Percentiles rank a stretch among this genome's conserved stretches.
These are phyloP conservation scores for Cornus florida DNA, from an alignment of 148 eudicot species.

Conservation along the genomic window DNA sequence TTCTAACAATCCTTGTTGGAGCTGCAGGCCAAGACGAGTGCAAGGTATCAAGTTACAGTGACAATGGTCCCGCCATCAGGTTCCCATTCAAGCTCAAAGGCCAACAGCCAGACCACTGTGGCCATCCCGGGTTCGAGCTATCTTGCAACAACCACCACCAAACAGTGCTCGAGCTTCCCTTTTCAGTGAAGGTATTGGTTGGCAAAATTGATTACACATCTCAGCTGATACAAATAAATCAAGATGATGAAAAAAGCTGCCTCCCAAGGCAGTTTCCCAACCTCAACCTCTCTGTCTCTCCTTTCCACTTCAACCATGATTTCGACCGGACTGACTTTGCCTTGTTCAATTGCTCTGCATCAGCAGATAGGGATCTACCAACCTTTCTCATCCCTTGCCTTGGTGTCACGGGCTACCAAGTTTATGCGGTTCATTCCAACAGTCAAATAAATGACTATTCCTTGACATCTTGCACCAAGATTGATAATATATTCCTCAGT, in stretches of 20 bases:
- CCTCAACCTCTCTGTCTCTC: background rate
- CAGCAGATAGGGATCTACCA: background rate
- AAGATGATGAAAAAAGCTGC: background rate
- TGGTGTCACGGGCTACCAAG: background rate
- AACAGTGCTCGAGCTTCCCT: background rate
- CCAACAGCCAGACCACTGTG: slow-evolving; percentile 22
- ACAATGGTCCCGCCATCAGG: slow-evolving; percentile 23
- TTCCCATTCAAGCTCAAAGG: slow-evolving; percentile 26
- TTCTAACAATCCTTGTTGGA: too few relatives aligned
- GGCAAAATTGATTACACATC: background rate
- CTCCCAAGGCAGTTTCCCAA: too few relatives aligned
- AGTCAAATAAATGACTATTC: background rate
- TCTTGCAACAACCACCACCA: slow-evolving; percentile 17
- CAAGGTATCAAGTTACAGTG: slow-evolving; percentile 5
- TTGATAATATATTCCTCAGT: slow-evolving; percentile 11
- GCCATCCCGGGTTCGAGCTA: slow-evolving; percentile 26
- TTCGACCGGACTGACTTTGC: background rate
- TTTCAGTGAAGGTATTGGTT: background rate
- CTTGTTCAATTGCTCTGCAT: slow-evolving; percentile 8
- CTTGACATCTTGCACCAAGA: slow-evolving; percentile 4
- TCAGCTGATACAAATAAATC: background rate
- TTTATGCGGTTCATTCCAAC: background rate
- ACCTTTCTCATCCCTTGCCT: slow-evolving; percentile 4
- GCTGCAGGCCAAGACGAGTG: background rate
- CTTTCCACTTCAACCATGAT: background rate